Conservation (phyloP, 352 stramenopile species). For the Phytopythium boreale region DNA sequence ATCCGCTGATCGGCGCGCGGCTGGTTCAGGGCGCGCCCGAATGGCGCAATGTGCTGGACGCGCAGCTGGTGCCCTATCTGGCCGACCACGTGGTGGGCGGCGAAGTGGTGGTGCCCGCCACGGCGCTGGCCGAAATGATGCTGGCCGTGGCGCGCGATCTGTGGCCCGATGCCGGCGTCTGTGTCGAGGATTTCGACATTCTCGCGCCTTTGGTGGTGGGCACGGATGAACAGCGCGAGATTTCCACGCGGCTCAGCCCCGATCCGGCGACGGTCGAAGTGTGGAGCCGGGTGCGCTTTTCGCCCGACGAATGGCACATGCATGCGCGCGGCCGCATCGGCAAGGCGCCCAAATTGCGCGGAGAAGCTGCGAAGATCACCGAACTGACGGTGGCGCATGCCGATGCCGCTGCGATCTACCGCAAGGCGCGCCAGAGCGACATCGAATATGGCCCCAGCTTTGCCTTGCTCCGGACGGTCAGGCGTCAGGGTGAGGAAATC, state of each 20-base stretch:
- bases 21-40: constrained; percentile 6
- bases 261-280: constrained; percentile 7
- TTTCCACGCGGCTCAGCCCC: constrained; percentile 6
- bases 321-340: constrained; percentile 6
- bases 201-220: constrained; percentile 6
- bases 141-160: constrained; percentile 6
- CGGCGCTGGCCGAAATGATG: constrained; percentile 7
- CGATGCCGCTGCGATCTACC: constrained; percentile 7
- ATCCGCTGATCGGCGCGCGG: constrained; percentile 6
- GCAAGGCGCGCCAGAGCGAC: constrained; percentile 6
- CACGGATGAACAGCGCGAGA: constrained; percentile 7
- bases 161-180: constrained; percentile 6
- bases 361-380: constrained; percentile 7
- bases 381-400: constrained; percentile 7
- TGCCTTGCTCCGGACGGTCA: constrained; percentile 7
- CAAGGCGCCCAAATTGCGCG: constrained; percentile 7
- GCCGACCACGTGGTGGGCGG: constrained; percentile 6
- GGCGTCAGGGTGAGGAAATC: constrained; percentile 7
- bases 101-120: constrained; percentile 6
- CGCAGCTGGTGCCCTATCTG: constrained; percentile 7
- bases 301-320: constrained; percentile 7
- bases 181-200: constrained; percentile 8
- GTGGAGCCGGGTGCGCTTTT: constrained; percentile 7
- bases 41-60: constrained; percentile 7
- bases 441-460: constrained; percentile 7